These are phyloP conservation scores for Tetrapyrgos nigripes DNA, from an alignment of 1,284 basidiomycete genomes.

Conservation along the genomic window DNA sequence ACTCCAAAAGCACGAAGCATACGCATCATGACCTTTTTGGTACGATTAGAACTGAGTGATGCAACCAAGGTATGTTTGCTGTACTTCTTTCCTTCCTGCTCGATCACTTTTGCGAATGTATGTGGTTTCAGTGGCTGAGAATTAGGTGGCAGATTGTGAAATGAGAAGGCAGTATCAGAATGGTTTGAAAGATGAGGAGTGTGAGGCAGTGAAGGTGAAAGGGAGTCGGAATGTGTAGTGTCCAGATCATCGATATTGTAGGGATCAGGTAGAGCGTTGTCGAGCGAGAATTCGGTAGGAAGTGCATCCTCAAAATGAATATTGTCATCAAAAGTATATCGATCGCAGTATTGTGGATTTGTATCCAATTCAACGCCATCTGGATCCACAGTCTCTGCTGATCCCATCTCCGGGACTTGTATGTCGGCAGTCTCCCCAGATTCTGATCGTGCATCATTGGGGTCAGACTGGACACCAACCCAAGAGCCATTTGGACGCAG, in stretches of 20 bases:
- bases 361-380: background rate
- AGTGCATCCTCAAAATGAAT: conserved; percentile 20
- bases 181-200: too few relatives aligned
- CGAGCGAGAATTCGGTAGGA: background rate
- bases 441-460: conserved; percentile 17
- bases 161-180: background rate
- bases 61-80: conserved; percentile 23
- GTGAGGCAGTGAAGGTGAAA: too few relatives aligned
- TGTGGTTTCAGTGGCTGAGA: too few relatives aligned
- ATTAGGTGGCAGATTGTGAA: too few relatives aligned
- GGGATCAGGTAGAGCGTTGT: background rate
- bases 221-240: background rate
- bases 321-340: background rate
- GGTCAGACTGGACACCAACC: conserved; percentile 17
- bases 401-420: too few relatives aligned
- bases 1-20: conserved; percentile 24
- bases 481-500: conserved; percentile 23
- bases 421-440: background rate
- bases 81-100: conserved; percentile 16
- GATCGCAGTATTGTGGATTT: too few relatives aligned
- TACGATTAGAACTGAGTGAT: conserved; percentile 14
- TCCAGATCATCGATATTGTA: conserved; percentile 6
- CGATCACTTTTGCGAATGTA: conserved; percentile 7
- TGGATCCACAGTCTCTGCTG: background rate
- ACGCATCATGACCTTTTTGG: conserved; percentile 16